Percentiles rank a stretch among this genome's conserved stretches.
phyloP scores from a whole-genome alignment of 306 rosid genomes.

The Quercus mongolica region DNA sequence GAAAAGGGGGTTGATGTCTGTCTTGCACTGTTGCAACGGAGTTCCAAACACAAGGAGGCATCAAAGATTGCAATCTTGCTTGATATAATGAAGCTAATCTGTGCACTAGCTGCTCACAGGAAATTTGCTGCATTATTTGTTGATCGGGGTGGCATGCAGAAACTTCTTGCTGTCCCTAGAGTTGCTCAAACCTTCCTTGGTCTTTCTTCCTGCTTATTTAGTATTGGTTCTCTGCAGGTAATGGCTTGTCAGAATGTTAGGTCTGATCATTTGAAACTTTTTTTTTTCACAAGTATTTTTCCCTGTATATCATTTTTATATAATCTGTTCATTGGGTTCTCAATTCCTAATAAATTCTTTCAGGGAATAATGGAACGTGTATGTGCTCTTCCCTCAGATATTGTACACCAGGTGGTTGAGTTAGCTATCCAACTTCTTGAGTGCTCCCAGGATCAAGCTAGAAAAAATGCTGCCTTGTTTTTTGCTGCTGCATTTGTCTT shows the following conservation, averaged over 20 bases:
- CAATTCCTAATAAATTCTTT: conserved; percentile 11
- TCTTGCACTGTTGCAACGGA: conserved; percentile 74
- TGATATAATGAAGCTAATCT: conserved; percentile 91
- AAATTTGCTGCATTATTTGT: conserved; percentile 95
- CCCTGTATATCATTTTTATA: background rate
- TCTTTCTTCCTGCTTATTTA: conserved; percentile 86
- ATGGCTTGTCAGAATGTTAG: background rate
- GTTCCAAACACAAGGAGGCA: conserved; percentile 63
- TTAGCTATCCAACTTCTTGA: conserved; percentile 88
- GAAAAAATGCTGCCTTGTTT: conserved; percentile 88
- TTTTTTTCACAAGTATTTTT: background rate
- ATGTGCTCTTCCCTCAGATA: conserved; percentile 90
- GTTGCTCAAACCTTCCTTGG: conserved; percentile 76
- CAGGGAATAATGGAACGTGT: conserved; percentile 98
- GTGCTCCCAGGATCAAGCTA: conserved; percentile 89
- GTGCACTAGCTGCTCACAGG: conserved; percentile 96
- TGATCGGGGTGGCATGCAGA: conserved; percentile 95
- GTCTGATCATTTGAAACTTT: background rate
- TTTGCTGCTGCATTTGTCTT: conserved; percentile 94
- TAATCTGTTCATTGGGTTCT: background rate
- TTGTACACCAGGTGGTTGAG: conserved; percentile 77
- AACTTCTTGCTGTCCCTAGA: conserved; percentile 92
- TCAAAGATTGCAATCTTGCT: conserved; percentile 73
- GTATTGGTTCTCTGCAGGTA: conserved; percentile 98
- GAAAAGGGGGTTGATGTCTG: conserved; percentile 97